Base-by-base conservation (phyloP, 805 yeast genomes). In the Debaryomyces prosopidis region DNA sequence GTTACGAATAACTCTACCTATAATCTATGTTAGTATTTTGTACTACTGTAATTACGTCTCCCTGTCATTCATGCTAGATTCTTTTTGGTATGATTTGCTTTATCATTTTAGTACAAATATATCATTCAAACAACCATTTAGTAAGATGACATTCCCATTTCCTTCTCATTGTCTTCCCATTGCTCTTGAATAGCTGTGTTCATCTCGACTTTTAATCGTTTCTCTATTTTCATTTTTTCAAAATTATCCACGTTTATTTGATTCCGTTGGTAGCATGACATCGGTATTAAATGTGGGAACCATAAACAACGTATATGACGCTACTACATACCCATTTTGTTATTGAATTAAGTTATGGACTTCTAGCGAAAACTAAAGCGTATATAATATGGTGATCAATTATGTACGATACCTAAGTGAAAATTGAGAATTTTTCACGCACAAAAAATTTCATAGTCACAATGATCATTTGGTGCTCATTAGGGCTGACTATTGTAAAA, bases 1-100 rank as follows among this genome's bases (percentile, higher is more conserved):
- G 86, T 94, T 94, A 84, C 99, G 96, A 84, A 94, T 94, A 81
- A 94, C 99, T 87, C 98, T 89, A 88, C 96, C 96, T 84, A 67
- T 67, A 45, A 31, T 38, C 42, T 5, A 48, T 42, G 50, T 47
- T 47, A 47, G 50, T 47, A 47, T n/a, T 31, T n/a, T 19, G 28
- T 32, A 17, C 16, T 14, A 14, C 8, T 30, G 8, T 30, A 12
- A 30, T 12, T 30, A 14, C 33, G 26, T 23, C 26, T 23, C 26
- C 26, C 26, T 10, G 26, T 23, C 5, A 23, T 23, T 23, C 26
- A 23, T 3, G 26, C 9, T 10, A 23, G 26, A 23, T 23, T 7
- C 9, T 10, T 23, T 10, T 23, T 23, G 26, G n/a, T n/a, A n/a
- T n/a, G n/a, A n/a, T n/a, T n/a, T n/a, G n/a, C n/a, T n/a, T n/a